A percentile compares a stretch with the other conserved stretches of the same genome.
These are phyloP conservation scores for Laguncularia racemosa DNA, from an alignment of 345 rosid species.

Conservation along the genomic window DNA sequence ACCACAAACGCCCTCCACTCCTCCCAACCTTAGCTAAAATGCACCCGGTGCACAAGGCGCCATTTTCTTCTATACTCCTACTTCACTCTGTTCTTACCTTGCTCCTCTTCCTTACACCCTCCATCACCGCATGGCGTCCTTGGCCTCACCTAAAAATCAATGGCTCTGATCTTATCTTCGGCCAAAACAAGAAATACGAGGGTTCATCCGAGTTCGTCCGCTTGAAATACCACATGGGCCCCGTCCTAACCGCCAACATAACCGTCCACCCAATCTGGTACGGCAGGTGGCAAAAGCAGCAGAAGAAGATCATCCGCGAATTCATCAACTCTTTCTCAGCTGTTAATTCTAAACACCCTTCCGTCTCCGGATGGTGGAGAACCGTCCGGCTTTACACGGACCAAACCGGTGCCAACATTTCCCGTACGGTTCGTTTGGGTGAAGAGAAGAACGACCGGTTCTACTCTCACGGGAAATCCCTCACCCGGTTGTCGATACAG, in stretches of 20 bases:
- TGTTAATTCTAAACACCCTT: slow-evolving; percentile 41
- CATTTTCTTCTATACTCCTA: slow-evolving; percentile 11
- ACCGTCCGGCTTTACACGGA: slow-evolving; percentile 91
- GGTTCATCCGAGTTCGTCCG: slow-evolving; percentile 94
- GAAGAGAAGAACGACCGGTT: slow-evolving; percentile 84
- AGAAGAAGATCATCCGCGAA: slow-evolving; percentile 86
- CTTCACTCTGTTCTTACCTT: slow-evolving; percentile 38
- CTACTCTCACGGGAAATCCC: slow-evolving; percentile 80
- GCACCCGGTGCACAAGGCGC: neutral
- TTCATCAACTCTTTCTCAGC: slow-evolving; percentile 83
- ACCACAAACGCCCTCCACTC: neutral
- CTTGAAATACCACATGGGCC: slow-evolving; percentile 93
- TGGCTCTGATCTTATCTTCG: slow-evolving; percentile 46
- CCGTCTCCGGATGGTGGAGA: slow-evolving; percentile 92
- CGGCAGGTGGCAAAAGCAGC: slow-evolving; percentile 75
- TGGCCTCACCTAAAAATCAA: slow-evolving; percentile 44
- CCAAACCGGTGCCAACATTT: slow-evolving; percentile 72
- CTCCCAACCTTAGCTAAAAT: slow-evolving; percentile 9
- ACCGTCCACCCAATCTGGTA: slow-evolving; percentile 92
- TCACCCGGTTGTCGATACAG: slow-evolving; percentile 77
- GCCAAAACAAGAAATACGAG: slow-evolving; percentile 67
- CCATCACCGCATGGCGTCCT: slow-evolving; percentile 63
- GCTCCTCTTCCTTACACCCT: slow-evolving; percentile 17
- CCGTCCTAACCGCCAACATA: slow-evolving; percentile 76
- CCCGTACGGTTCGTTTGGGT: slow-evolving; percentile 53